Percentiles rank a stretch among this genome's conserved stretches.
Evolutionary conservation across 352 stramenopile genomes (phyloP).

Genomic region (Pythium rhizo-oryzae): DNA sequence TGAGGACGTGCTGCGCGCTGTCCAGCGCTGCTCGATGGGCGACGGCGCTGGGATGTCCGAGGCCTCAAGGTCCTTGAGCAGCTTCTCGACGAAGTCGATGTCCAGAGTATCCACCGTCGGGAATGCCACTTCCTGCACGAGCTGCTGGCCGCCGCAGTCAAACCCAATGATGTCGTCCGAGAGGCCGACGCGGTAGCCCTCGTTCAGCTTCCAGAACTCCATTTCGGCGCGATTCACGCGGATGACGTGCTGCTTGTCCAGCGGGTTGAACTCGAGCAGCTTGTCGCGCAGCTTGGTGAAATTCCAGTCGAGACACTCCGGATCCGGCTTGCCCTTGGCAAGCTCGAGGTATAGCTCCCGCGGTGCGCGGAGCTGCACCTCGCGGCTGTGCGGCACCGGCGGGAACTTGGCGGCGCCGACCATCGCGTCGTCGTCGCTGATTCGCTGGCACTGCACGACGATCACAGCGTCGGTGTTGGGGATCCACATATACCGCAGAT

Average conservation of each 20-base stretch:
- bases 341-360: constrained; percentile 82
- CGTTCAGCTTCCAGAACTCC: constrained; percentile 94
- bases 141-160: constrained; percentile 98
- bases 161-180: constrained; percentile 98
- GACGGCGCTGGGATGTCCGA: constrained; percentile 93
- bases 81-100: constrained; percentile 93
- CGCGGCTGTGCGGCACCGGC: constrained; percentile 44
- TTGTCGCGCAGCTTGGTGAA: constrained; percentile 88
- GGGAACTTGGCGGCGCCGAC: constrained; percentile 45
- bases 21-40: constrained; percentile 99
- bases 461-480: constrained; percentile 96
- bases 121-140: constrained; percentile 97
- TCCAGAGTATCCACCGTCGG: constrained; percentile 82
- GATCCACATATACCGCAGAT: constrained; percentile 99
- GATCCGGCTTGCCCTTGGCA: constrained; percentile 50
- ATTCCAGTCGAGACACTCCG: constrained; percentile 74
- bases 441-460: constrained; percentile 90
- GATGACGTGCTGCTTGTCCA: constrained; percentile 93
- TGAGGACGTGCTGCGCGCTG: constrained; percentile 83
- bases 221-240: constrained; percentile 95
- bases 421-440: constrained; percentile 45
- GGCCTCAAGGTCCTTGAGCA: constrained; percentile 93
- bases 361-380: constrained; percentile 76
- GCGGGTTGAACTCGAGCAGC: constrained; percentile 80
- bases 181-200: constrained; percentile 90